Conservation (phyloP, 2,329 filamentous ascomycete species). For the Sphaerulina populicola region DNA sequence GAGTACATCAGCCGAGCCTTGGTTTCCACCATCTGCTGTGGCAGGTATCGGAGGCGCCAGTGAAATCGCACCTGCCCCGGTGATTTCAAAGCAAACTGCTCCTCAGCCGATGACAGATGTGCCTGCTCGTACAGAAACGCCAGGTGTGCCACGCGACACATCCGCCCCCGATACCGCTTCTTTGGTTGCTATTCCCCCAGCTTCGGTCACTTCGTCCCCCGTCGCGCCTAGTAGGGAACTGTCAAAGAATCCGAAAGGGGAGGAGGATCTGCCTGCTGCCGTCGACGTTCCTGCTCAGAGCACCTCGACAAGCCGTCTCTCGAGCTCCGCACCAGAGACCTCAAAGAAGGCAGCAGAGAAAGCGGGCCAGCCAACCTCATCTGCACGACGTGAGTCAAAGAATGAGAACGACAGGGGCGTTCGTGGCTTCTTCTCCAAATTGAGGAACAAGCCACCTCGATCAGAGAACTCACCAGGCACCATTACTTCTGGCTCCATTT, state of each 20-base stretch:
- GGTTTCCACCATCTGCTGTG: not conserved
- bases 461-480: slow-evolving; percentile 16
- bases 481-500: slow-evolving; percentile 5
- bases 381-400: slow-evolving; percentile 4
- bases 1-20: not conserved
- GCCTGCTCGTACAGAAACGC: slow-evolving; percentile 4
- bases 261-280: slow-evolving; percentile 1
- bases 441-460: slow-evolving; percentile 20
- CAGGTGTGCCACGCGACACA: slow-evolving; percentile 11
- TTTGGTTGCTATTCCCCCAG: slow-evolving; percentile 7
- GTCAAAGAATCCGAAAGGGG: not conserved
- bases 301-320: not conserved
- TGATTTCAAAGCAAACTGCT: not conserved
- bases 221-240: not conserved
- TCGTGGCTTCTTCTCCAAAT: slow-evolving; percentile 27
- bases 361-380: slow-evolving; percentile 2
- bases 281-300: slow-evolving; percentile 1
- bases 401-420: slow-evolving; percentile 16
- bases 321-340: slow-evolving; percentile 3
- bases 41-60: not conserved
- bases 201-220: slow-evolving; percentile 6
- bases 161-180: slow-evolving; percentile 11
- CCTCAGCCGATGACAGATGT: slow-evolving; percentile 7
- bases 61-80: not conserved
- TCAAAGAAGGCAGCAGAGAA: slow-evolving; percentile 7